Evolutionary conservation across 345 rosid genomes (phyloP), one percentile per base, ranked within the genome.

Genomic region (Eucalyptus globulus): DNA sequence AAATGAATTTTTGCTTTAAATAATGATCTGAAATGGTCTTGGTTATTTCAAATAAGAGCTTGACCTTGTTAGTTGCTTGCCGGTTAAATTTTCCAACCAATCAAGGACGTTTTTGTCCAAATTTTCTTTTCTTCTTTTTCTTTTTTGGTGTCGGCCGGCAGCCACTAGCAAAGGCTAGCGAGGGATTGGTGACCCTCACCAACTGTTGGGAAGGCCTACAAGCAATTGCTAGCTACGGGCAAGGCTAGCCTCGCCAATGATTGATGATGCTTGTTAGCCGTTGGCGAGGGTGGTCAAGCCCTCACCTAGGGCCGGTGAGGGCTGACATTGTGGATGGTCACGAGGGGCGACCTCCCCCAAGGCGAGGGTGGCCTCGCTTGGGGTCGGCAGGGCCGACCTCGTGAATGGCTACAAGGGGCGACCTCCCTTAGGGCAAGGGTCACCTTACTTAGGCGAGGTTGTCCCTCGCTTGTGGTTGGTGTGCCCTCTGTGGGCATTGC

Each of bases 351-450:
- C 8, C 53, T 50, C 53, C 53, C 19, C 7, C 0, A 50, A 4
- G 53, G 53, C 0, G 54, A 16, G 54, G 54, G 54, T 2, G 4
- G 1, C 0, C 54, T 51, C 0, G 9, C 54, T 51, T 51, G 9
- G 2, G 54, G 22, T 0, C 0, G 1, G 0, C 0, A 51, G 54
- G 22, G 54, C 0, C 0, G 0, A 51, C 54, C 0, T 51, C 0
- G 8, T 0, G 2, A 1, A 51, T 51, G 54, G 54, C 0, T 51
- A 0, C 0, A 0, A 51, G 22, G 54, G 54, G 2, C 0, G 0
- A 1, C 0, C 54, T 51, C 54, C 54, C 2, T 16, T 6, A 16
- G 22, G 22, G 9, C 0, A 2, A 51, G 54, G 22, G 54, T 51
- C 9, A 0, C 54, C 54, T 51, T 17, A 51, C 22, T 9, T 1